A percentile compares a stretch with the other conserved stretches of the same genome.
Conservation (phyloP, 768 basidiomycete genomes). For the Pholiota molesta region DNA sequence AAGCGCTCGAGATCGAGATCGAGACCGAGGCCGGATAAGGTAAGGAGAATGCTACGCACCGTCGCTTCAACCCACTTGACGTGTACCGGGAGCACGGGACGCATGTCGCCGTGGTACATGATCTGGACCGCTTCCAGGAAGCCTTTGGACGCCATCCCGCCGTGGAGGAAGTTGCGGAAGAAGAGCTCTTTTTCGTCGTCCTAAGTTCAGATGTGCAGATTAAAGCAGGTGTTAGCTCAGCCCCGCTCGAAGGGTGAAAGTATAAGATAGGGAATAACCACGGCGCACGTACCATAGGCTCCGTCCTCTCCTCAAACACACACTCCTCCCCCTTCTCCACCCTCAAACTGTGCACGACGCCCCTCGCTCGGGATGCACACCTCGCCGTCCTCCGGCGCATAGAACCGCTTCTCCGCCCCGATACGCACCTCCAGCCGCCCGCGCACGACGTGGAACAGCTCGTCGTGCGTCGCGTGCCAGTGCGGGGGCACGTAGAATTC, state of each 20-base stretch:
- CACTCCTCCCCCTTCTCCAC: conserved; percentile 29
- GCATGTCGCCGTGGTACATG: conserved; percentile 30
- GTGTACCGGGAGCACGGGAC: conserved; percentile 28
- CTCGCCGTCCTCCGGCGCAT: conserved; percentile 34
- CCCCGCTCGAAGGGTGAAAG: too few species aligned
- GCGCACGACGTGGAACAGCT: conserved; percentile 31
- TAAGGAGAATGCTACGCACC: conserved; percentile 19
- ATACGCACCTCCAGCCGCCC: conserved; percentile 32
- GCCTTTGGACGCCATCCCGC: conserved; percentile 16
- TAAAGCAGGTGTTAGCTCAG: too few species aligned
- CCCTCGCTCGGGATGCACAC: conserved; percentile 30
- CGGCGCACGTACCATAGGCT: conserved; percentile 33
- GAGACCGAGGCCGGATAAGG: too few species aligned
- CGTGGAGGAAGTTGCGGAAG: conserved; percentile 32
- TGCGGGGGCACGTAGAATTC: conserved; percentile 32
- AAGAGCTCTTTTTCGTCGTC: conserved; percentile 36
- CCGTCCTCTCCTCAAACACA: conserved; percentile 33
- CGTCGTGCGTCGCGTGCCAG: conserved; percentile 39
- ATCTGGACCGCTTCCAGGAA: conserved; percentile 25
- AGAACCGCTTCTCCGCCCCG: conserved; percentile 23
- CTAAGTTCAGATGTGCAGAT: conserved; percentile 14
- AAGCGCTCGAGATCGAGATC: neutral
- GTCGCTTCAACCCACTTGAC: conserved; percentile 30
- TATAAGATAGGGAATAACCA: too few species aligned
- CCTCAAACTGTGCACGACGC: conserved; percentile 29